phyloP scores from a whole-genome alignment of 1,284 basidiomycete species.

The Cystobasidium slooffiae region DNA sequence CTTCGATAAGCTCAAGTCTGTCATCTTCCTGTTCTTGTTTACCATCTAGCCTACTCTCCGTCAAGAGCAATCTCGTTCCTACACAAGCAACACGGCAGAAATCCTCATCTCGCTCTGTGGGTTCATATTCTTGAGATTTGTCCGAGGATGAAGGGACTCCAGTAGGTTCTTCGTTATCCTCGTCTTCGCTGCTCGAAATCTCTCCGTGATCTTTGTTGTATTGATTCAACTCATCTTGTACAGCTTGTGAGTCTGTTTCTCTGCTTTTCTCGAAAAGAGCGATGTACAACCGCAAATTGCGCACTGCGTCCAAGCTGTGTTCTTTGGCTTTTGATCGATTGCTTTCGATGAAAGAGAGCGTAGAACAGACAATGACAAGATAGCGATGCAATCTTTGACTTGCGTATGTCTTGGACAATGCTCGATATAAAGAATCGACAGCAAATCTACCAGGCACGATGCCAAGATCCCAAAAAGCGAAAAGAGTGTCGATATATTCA shows the following conservation, averaged over 20 bases:
- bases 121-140: slow-evolving; percentile 3
- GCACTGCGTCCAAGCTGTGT: slow-evolving; percentile 54
- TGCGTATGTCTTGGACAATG: slow-evolving; percentile 36
- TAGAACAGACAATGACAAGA: slow-evolving; percentile 29
- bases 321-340: slow-evolving; percentile 20
- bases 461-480: slow-evolving; percentile 35
- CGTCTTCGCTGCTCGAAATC: slow-evolving; percentile 49
- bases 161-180: slow-evolving; percentile 45
- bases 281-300: slow-evolving; percentile 79
- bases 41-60: slow-evolving; percentile 46
- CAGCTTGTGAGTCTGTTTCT: slow-evolving; percentile 63
- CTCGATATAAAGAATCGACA: slow-evolving; percentile 37
- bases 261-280: slow-evolving; percentile 78
- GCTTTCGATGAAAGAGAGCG: slow-evolving; percentile 24
- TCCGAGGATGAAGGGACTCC: slow-evolving; percentile 47
- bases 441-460: slow-evolving; percentile 23
- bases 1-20: slow-evolving; percentile 45
- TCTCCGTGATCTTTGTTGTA: slow-evolving; percentile 41
- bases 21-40: slow-evolving; percentile 66
- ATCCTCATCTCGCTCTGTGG: slow-evolving; percentile 36
- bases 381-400: slow-evolving; percentile 30
- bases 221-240: slow-evolving; percentile 56
- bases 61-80: slow-evolving; percentile 32
- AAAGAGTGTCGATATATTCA: slow-evolving; percentile 31
- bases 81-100: slow-evolving; percentile 36